Evolutionary conservation across 371 early-diverging fungal genomes (phyloP), one percentile per base, ranked within the genome.

Genomic region (Globomyces sp.): DNA sequence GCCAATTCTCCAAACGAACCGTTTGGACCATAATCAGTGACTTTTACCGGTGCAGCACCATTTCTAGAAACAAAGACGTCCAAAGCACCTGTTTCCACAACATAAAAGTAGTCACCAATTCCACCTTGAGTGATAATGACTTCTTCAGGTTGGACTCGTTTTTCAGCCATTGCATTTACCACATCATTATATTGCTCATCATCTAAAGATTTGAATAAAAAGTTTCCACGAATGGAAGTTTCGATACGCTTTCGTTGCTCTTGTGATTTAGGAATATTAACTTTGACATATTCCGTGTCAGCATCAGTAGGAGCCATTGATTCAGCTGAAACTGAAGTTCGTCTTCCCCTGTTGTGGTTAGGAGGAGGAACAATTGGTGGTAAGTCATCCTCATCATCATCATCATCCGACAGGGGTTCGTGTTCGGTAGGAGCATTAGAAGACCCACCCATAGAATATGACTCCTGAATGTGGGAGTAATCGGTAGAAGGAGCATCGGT

Each of bases 1-100:
- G 98, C 98, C 61, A 99, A 82, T 80, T 99, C 98, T 68, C 98
- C 99, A 86, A 99, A 96, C 71, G 89, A 88, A 44, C 93, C 95
- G 64, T 92, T 90, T 41, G 92, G 83, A 37, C 81, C 87, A 70
- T 92, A 92, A 43, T 86, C 85, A 57, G 84, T 82, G 6, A 96
- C 95, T 72, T 89, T 89, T 37, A 77, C 72, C 2, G 85, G 77
- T 2, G 83, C 78, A 44, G 72, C 65, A 3, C 79, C 84, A 34
- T 69, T 65, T 46, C 80, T 75, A 41, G 79, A 64, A 5, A 96
- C 92, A 77, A 87, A 90, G 49, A 97, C 92, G 70, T 97, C 98
- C 77, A 99, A 89, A 36, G 89, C 85, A 55, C 99, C 99, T 42
- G 85, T 85, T 72, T 99, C 99, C 39, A 98, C 96, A 8, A 97